Evolutionary conservation across 495 filamentous ascomycete species (phyloP).

Genomic region (Aspergillus leporis): DNA sequence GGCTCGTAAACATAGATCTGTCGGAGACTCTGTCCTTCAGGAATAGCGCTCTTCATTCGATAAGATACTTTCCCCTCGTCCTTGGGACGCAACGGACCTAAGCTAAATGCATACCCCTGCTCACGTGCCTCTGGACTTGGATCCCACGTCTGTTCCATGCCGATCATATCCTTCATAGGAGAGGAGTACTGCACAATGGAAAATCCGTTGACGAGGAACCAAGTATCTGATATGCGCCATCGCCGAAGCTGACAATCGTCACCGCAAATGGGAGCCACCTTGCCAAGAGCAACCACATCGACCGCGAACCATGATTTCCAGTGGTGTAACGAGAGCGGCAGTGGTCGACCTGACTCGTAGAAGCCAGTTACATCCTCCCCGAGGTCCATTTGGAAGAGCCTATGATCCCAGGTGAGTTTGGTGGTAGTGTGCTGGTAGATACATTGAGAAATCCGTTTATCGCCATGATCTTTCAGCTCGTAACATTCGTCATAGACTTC

Average conservation of each 20-base stretch:
- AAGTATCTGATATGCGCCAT: neutral
- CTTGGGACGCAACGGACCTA: neutral
- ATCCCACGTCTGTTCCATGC: constrained; percentile 3
- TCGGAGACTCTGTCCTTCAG: neutral
- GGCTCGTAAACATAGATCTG: neutral
- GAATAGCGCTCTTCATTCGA: neutral
- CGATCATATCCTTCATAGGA: neutral
- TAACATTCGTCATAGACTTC: constrained; percentile 39
- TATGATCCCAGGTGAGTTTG: constrained; percentile 49
- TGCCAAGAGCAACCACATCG: constrained; percentile 47
- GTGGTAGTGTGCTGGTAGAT: constrained; percentile 50
- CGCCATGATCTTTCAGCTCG: constrained; percentile 39
- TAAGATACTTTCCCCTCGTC: neutral
- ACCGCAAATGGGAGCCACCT: constrained; percentile 54
- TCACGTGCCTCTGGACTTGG: neutral
- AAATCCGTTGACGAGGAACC: constrained; percentile 4
- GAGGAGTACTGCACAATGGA: neutral
- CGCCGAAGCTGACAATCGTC: constrained; percentile 27
- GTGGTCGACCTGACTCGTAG: constrained; percentile 54
- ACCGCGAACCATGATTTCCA: constrained; percentile 58
- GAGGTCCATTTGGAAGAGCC: constrained; percentile 54
- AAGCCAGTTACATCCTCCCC: constrained; percentile 52
- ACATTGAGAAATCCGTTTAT: constrained; percentile 52
- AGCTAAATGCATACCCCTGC: neutral
- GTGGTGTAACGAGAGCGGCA: constrained; percentile 57